Percentiles rank a stretch among this genome's conserved stretches.
Evolutionary conservation across 1,284 basidiomycete species (phyloP).

Genomic region (Cutaneotrichosporon sp.): DNA sequence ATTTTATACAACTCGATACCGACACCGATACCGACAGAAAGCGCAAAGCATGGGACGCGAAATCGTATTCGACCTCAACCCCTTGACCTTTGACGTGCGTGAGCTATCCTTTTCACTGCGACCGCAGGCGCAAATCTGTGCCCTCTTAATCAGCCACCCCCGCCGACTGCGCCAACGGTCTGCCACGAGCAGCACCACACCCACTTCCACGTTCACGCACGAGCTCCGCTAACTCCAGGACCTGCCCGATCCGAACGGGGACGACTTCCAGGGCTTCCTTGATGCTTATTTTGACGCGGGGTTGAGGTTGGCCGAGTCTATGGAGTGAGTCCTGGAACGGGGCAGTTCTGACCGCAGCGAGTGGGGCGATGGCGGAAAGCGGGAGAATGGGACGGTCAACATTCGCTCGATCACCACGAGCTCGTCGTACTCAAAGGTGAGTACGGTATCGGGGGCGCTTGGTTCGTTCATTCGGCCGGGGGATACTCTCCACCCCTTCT

Average conservation of each 20-base stretch:
- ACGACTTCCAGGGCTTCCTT: slow-evolving; percentile 31
- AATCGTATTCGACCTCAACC: slow-evolving; percentile 19
- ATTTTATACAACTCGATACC: neutral
- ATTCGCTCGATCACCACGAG: slow-evolving; percentile 23
- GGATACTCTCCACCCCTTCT: neutral
- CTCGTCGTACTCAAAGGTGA: slow-evolving; percentile 6
- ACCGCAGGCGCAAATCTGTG: too few relatives aligned
- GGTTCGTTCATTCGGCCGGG: neutral
- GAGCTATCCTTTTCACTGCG: neutral
- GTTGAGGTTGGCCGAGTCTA: slow-evolving; percentile 22
- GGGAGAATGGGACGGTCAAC: slow-evolving; percentile 27
- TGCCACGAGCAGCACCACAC: too few relatives aligned
- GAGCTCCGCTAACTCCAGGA: slow-evolving; percentile 20
- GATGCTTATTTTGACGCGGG: slow-evolving; percentile 31
- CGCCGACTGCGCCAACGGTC: too few relatives aligned
- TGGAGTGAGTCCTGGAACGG: slow-evolving; percentile 26
- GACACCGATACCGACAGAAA: too few relatives aligned
- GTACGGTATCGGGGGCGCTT: too few relatives aligned
- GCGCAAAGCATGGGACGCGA: neutral
- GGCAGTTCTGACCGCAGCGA: slow-evolving; percentile 17
- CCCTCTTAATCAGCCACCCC: too few relatives aligned
- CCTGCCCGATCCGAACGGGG: slow-evolving; percentile 23
- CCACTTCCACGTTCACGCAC: neutral
- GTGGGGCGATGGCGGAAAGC: slow-evolving; percentile 28
- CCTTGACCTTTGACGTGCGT: slow-evolving; percentile 10